These are phyloP conservation scores for Elaeis guineensis DNA, from an alignment of 176 grass and related monocot species.

Conservation along the genomic window DNA sequence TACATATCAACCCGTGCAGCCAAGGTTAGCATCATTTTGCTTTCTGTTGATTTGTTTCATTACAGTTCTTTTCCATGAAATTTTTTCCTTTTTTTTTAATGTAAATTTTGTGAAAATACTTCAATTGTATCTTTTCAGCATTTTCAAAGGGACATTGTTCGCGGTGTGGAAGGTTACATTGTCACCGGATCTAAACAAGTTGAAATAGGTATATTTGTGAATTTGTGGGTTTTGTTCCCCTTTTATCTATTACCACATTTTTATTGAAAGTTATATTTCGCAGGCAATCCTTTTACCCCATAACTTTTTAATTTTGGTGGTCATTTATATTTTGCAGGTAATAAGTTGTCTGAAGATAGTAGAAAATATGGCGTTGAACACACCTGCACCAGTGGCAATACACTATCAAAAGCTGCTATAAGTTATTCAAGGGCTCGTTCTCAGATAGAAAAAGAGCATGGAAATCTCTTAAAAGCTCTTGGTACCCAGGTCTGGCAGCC, in stretches of 20 bases:
- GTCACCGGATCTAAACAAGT: slow-evolving; percentile 91
- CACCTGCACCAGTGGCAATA: slow-evolving; percentile 77
- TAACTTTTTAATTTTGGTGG: too few relatives aligned
- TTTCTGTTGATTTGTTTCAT: neutral
- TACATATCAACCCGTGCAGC: slow-evolving; percentile 89
- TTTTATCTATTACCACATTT: too few relatives aligned
- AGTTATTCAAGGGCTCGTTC: slow-evolving; percentile 46
- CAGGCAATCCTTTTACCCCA: too few relatives aligned
- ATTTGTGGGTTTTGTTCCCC: too few relatives aligned
- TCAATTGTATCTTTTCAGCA: slow-evolving; percentile 32
- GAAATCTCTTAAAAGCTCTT: slow-evolving; percentile 71
- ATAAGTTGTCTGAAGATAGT: slow-evolving; percentile 83
- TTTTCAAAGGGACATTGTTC: slow-evolving; percentile 98
- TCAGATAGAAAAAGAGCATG: slow-evolving; percentile 64
- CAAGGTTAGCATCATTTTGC: slow-evolving; percentile 38
- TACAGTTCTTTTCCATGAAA: slow-evolving; percentile 11
- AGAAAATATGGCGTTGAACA: slow-evolving; percentile 77
- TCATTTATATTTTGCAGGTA: slow-evolving; percentile 33
- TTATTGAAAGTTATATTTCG: too few relatives aligned
- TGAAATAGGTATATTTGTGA: slow-evolving; percentile 55
- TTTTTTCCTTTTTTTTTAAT: slow-evolving; percentile 1
- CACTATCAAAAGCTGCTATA: slow-evolving; percentile 71
- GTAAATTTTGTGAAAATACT: too few relatives aligned
- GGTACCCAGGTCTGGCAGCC: slow-evolving; percentile 53
- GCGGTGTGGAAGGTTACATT: slow-evolving; percentile 87